Evolutionary conservation across 1,284 basidiomycete genomes (phyloP), one percentile per base, ranked within the genome.

Genomic region (Kalmanozyma brasiliensis): DNA sequence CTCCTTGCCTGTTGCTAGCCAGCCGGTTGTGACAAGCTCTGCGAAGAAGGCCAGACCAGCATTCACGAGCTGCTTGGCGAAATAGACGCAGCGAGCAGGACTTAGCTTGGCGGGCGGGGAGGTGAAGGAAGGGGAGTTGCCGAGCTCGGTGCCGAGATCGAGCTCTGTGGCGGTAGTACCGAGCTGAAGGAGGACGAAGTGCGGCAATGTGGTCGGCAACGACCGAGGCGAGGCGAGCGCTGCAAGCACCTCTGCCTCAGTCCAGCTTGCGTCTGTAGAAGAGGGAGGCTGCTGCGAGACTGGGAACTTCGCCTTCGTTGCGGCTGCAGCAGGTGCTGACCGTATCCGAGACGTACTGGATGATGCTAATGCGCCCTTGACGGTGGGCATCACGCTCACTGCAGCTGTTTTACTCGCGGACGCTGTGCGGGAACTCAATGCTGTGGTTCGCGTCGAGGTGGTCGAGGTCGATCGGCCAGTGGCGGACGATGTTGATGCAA

Each of bases 61-160:
- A 34, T 78, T 78, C 51, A 71, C 75, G 13, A 68, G 51, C 19
- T 67, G 73, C 58, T 78, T 78, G 17, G 73, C 63, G 16, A 52
- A 55, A 20, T 68, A 68, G 30, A 71, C 30, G 14, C 45, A 32
- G 16, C 51, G 57, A 30, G 65, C 51, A 16, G 41, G 19, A 5
- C 49, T 40, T 4, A 68, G 65, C 26, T 42, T 35, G 14, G 38
- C 23, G 2, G 57, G 52, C 1, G 19, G 4, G 1, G 52, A 35
- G 10, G 51, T 17, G 46, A 59, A 59, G 8, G 2, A 29, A 8
- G 43, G 43, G 29, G 32, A 29, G 9, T 16, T 26, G 13, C n/a
- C 23, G 9, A 58, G 34, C 33, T 58, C 55, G 26, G 32, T 7
- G 8, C 63, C 55, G 32, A 68, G 53, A 2, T 52, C 32, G 5